Percentiles rank a stretch among this genome's conserved stretches.
These are phyloP conservation scores for Cladosporium sp. DNA, from an alignment of 2,329 filamentous ascomycete genomes.

Conservation along the genomic window DNA sequence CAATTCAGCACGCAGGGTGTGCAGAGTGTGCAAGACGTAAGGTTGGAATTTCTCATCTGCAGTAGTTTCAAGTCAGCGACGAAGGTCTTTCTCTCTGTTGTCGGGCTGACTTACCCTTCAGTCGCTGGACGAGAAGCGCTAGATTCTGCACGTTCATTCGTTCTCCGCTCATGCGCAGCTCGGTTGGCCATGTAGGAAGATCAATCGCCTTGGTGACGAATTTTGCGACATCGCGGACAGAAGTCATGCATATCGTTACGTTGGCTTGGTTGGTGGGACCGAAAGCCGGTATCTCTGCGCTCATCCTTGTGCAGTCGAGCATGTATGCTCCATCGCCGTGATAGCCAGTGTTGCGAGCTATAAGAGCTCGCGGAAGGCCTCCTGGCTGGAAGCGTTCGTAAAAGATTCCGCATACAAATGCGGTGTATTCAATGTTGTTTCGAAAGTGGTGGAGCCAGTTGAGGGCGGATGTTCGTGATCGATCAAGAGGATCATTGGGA, in stretches of 20 bases:
- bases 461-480: conserved; percentile 54
- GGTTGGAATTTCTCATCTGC: conserved; percentile 16
- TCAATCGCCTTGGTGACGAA: conserved; percentile 67
- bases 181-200: conserved; percentile 59
- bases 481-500: conserved; percentile 56
- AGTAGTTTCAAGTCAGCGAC: neutral
- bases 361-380: conserved; percentile 56
- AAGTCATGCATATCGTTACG: conserved; percentile 62
- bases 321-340: conserved; percentile 60
- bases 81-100: neutral
- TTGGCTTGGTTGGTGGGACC: conserved; percentile 44
- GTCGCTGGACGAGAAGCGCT: conserved; percentile 50
- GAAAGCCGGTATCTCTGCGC: conserved; percentile 57
- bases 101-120: conserved; percentile 32
- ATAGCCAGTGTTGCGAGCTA: conserved; percentile 54
- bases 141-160: conserved; percentile 57
- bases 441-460: conserved; percentile 53
- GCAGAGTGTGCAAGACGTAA: conserved; percentile 42
- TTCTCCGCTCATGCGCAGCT: conserved; percentile 67
- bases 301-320: conserved; percentile 54
- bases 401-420: conserved; percentile 69
- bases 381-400: conserved; percentile 70
- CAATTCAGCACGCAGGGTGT: conserved; percentile 48
- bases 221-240: conserved; percentile 63
- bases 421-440: conserved; percentile 59